Evolutionary conservation across 1,139 yeast genomes (phyloP), one percentile per base, ranked within the genome.

Genomic region (Suhomyces terraborum): DNA sequence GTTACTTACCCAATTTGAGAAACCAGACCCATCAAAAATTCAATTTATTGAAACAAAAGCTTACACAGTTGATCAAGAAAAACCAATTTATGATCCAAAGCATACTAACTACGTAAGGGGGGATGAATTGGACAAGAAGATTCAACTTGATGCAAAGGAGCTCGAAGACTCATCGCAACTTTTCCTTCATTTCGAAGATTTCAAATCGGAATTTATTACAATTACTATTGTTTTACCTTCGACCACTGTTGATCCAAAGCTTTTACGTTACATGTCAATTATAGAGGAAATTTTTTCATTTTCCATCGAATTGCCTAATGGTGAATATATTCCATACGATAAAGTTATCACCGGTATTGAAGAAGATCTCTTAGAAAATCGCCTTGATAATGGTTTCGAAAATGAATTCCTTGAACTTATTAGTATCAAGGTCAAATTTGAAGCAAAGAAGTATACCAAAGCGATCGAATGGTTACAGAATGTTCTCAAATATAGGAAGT

Each of bases 381-480:
- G 72, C 8, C 66, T 84, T 18, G 75, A 77, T 34, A 75, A 74
- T 44, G 85, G 88, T 1, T 73, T 79, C 48, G 77, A 79, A 26
- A 77, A 77, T 36, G 79, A 76, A 43, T 82, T 83, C 52, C 75
- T 79, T 14, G 96, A 91, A 53, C 60, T 84, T 35, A 61, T 87
- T 35, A 71, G 77, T 40, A 69, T 89, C 20, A 77, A 71, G 45
- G 70, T 89, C 34, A 80, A 82, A 51, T 82, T 85, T 34, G 82
- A 79, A 51, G 68, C 73, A 7, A 69, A 67, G 8, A 82, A 88
- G 43, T 94, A 91, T 55, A 48, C 56, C 0, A 73, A 73, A 32
- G 93, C 93, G 1, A 79, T 91, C 35, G 75, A 79, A 21, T 93
- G 98, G 98, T 67, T 87, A 28, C 64, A 70, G 28, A 80, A 81